Evolutionary conservation across 2,329 filamentous ascomycete genomes (phyloP).

Genomic region (Thermochaetoides dissita): DNA sequence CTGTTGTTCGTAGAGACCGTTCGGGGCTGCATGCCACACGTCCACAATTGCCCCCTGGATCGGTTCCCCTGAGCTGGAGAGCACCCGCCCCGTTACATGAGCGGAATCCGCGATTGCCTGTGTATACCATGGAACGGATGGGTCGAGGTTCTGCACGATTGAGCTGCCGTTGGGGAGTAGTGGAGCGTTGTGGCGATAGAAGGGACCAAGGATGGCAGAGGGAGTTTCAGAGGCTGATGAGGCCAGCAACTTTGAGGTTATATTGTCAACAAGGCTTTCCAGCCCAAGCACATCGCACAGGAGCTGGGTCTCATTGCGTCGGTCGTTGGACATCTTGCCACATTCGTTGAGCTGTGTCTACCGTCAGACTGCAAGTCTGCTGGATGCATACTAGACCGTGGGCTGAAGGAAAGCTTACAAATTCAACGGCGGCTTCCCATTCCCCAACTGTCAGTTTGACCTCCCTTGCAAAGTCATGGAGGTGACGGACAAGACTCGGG

Average conservation of each 20-base stretch:
- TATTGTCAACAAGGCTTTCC: slow-evolving; percentile 51
- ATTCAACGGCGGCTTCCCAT: slow-evolving; percentile 50
- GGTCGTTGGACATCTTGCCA: slow-evolving; percentile 47
- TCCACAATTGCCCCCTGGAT: slow-evolving; percentile 43
- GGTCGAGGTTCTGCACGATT: slow-evolving; percentile 28
- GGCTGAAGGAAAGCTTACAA: slow-evolving; percentile 24
- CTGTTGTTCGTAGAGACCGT: slow-evolving; percentile 24
- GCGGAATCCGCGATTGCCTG: slow-evolving; percentile 31
- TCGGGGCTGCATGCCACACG: slow-evolving; percentile 51
- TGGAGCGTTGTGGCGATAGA: slow-evolving; percentile 52
- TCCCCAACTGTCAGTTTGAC: slow-evolving; percentile 53
- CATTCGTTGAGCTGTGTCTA: slow-evolving; percentile 42
- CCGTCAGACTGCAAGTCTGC: too few species aligned
- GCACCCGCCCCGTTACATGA: slow-evolving; percentile 42
- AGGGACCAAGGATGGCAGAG: slow-evolving; percentile 55
- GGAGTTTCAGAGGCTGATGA: slow-evolving; percentile 28
- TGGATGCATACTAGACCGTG: neutral
- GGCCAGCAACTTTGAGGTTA: slow-evolving; percentile 43
- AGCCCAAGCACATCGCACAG: slow-evolving; percentile 55
- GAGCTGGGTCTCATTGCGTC: slow-evolving; percentile 54
- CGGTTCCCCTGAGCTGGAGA: slow-evolving; percentile 34
- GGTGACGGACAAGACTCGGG: slow-evolving; percentile 43
- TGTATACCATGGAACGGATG: slow-evolving; percentile 17
- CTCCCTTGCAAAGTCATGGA: slow-evolving; percentile 56
- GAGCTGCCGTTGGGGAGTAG: slow-evolving; percentile 41